phyloP scores from a whole-genome alignment of 768 basidiomycete species.

The Serpula lacrymans region DNA sequence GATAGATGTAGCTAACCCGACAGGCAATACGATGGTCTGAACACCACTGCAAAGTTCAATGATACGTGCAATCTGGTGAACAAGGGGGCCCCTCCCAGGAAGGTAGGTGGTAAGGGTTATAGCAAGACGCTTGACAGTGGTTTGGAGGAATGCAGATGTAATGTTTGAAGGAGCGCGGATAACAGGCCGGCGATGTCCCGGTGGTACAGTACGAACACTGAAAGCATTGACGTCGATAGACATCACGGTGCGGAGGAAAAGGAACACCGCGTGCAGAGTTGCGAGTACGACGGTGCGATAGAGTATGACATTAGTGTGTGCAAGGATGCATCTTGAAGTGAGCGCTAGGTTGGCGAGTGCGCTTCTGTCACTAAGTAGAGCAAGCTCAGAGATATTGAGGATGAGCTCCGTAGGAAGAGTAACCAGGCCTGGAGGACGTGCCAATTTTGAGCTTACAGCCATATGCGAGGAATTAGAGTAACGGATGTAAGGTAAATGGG shows the following conservation, averaged over 20 bases:
- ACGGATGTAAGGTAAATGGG: too few relatives aligned
- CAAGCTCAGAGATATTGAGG: conserved; percentile 33
- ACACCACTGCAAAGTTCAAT: conserved; percentile 32
- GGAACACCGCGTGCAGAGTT: conserved; percentile 21
- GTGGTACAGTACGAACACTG: too few relatives aligned
- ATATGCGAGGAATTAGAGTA: conserved; percentile 15
- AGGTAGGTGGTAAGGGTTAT: conserved; percentile 24
- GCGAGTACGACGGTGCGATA: conserved; percentile 39
- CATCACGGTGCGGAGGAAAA: conserved; percentile 35
- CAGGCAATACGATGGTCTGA: conserved; percentile 27
- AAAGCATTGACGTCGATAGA: conserved; percentile 13
- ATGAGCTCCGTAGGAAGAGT: conserved; percentile 37
- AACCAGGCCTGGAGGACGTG: conserved; percentile 22
- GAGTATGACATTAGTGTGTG: conserved; percentile 31
- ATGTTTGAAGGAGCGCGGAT: neutral
- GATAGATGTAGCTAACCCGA: too few relatives aligned
- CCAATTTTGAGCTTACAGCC: conserved; percentile 16
- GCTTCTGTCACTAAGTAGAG: too few relatives aligned
- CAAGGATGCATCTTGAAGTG: conserved; percentile 24
- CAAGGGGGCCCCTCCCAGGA: neutral
- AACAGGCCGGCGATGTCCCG: too few relatives aligned
- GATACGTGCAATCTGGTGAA: conserved; percentile 14
- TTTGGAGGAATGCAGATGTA: conserved; percentile 22
- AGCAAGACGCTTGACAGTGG: conserved; percentile 35
- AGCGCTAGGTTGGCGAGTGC: neutral